Evolutionary conservation across 352 stramenopile genomes (phyloP).

Genomic region (Phytophthora chlamydospora): DNA sequence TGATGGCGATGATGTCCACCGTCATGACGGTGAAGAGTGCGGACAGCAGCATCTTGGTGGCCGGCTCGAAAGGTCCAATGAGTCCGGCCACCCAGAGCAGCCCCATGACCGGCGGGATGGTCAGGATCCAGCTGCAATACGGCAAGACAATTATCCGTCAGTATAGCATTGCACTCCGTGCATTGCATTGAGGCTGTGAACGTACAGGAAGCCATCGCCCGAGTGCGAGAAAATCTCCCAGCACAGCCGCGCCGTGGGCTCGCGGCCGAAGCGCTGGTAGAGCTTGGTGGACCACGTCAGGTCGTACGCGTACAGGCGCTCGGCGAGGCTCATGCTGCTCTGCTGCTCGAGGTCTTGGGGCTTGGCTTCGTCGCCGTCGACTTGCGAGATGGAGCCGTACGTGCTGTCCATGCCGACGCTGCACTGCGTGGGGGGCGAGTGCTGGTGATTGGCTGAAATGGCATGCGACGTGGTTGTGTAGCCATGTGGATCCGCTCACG

Average conservation of each 20-base stretch:
- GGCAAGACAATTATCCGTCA: constrained; percentile 2
- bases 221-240: constrained; percentile 85
- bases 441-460: constrained; percentile 36
- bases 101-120: constrained; percentile 46
- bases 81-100: constrained; percentile 42
- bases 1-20: constrained; percentile 81
- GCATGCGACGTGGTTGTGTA: constrained; percentile 12
- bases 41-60: constrained; percentile 47
- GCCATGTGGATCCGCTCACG: constrained; percentile 7
- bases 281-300: constrained; percentile 71
- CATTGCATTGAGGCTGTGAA: background rate
- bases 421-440: constrained; percentile 3
- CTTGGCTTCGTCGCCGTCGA: constrained; percentile 24
- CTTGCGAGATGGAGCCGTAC: constrained; percentile 41
- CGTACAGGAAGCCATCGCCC: constrained; percentile 85
- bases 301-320: constrained; percentile 77
- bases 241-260: constrained; percentile 48
- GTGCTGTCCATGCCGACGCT: constrained; percentile 20
- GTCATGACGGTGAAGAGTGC: constrained; percentile 46
- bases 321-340: constrained; percentile 53
- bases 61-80: constrained; percentile 35
- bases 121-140: constrained; percentile 43
- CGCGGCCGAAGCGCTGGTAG: constrained; percentile 70
- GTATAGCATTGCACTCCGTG: background rate
- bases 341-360: constrained; percentile 25